These are phyloP conservation scores for Neocallimastix lanati DNA, from an alignment of 192 early-diverging fungal genomes.

Conservation along the genomic window DNA sequence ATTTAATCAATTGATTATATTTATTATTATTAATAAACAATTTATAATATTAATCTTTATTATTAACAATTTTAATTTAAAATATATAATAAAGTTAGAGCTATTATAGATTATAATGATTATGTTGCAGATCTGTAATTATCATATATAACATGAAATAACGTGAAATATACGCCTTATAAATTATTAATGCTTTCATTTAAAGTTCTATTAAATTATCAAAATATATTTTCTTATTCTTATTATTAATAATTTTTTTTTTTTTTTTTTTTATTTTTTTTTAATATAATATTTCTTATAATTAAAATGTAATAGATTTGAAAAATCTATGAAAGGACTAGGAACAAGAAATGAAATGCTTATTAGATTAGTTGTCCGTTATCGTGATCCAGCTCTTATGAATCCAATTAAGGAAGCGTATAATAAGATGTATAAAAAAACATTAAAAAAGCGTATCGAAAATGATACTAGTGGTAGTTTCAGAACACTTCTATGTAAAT, in stretches of 20 bases:
- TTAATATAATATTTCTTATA: too few species aligned
- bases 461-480: conserved; percentile 15
- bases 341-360: conserved; percentile 21
- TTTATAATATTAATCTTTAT: not conserved
- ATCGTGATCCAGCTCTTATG: conserved; percentile 15
- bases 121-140: too few species aligned
- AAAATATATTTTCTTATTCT: too few species aligned
- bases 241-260: too few species aligned
- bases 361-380: conserved; percentile 11
- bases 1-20: not conserved
- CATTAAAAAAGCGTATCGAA: conserved; percentile 9
- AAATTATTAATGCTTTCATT: not conserved
- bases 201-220: too few species aligned
- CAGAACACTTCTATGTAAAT: conserved; percentile 6
- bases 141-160: too few species aligned
- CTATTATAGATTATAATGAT: too few species aligned
- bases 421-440: conserved; percentile 5
- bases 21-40: not conserved
- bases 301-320: conserved; percentile 5
- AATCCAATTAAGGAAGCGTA: conserved; percentile 11
- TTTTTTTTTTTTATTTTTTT: too few species aligned
- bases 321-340: conserved; percentile 25
- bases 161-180: too few species aligned
- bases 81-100: too few species aligned
- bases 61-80: too few species aligned